These are phyloP conservation scores for Colletotrichum incanum DNA, from an alignment of 2,329 filamentous ascomycete genomes.

Conservation along the genomic window DNA sequence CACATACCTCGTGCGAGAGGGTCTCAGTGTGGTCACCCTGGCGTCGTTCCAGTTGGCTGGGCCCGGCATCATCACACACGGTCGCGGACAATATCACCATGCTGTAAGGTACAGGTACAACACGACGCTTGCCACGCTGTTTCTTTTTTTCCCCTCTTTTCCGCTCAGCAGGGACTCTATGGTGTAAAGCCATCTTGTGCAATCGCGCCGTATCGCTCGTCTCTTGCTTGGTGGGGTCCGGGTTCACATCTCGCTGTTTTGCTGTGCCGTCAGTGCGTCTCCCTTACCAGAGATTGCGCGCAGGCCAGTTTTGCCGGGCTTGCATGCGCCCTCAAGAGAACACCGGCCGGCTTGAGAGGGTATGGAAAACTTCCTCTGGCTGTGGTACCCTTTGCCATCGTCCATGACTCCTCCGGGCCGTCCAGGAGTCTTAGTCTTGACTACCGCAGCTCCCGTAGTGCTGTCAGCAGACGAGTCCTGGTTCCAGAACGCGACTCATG, in stretches of 20 bases:
- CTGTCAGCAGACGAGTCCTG: background rate
- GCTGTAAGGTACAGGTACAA: too few species aligned
- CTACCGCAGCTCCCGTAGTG: constrained; percentile 13
- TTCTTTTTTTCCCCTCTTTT: too few species aligned
- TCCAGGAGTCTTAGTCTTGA: background rate
- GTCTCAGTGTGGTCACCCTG: background rate
- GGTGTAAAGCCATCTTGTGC: background rate
- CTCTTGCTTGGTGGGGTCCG: background rate
- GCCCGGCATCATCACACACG: background rate
- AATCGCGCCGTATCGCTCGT: background rate
- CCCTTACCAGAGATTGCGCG: background rate
- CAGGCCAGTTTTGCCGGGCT: too few species aligned
- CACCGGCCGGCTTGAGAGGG: too few species aligned
- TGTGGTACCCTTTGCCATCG: background rate
- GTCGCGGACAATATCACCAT: background rate
- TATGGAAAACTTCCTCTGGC: background rate
- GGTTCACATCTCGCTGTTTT: background rate
- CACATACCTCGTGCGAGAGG: background rate
- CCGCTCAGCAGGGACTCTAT: background rate
- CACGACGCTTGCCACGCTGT: too few species aligned
- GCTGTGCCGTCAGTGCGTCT: background rate
- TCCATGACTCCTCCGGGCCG: background rate
- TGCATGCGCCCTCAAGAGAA: background rate
- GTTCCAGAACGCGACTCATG: constrained; percentile 12
- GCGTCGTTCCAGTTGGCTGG: background rate